Percentiles rank a stretch among this genome's conserved stretches.
Evolutionary conservation across 1,284 basidiomycete species (phyloP).

Genomic region (Volvariella volvacea): DNA sequence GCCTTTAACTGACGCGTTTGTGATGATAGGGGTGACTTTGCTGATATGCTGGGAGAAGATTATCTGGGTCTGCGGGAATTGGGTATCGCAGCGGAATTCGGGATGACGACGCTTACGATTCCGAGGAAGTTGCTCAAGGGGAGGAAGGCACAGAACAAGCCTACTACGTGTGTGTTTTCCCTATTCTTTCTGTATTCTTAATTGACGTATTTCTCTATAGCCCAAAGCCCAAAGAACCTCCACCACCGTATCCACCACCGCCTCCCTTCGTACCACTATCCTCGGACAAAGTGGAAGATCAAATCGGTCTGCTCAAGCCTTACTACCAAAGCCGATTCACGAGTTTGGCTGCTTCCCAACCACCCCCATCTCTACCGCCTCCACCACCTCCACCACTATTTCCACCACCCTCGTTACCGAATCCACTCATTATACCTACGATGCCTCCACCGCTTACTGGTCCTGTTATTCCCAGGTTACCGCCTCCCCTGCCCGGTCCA

Average conservation of each 20-base stretch:
- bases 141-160: conserved; percentile 40
- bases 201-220: conserved; percentile 24
- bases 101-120: conserved; percentile 72
- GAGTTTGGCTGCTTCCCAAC: conserved; percentile 25
- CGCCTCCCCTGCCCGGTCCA: conserved; percentile 16
- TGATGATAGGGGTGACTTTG: conserved; percentile 69
- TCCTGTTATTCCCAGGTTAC: background rate
- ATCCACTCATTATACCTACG: conserved; percentile 13
- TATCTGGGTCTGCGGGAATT: conserved; percentile 87
- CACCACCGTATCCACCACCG: conserved; percentile 82
- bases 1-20: conserved; percentile 6
- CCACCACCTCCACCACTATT: conserved; percentile 6
- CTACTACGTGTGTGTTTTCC: conserved; percentile 40
- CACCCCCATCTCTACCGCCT: conserved; percentile 12
- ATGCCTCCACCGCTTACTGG: conserved; percentile 4
- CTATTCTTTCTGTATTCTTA: conserved; percentile 4
- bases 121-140: conserved; percentile 78
- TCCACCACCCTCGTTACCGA: conserved; percentile 9
- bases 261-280: conserved; percentile 73
- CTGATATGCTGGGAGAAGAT: conserved; percentile 86
- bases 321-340: conserved; percentile 67
- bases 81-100: conserved; percentile 85
- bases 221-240: conserved; percentile 65
- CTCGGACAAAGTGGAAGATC: conserved; percentile 56
- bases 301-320: conserved; percentile 79